phyloP scores from a whole-genome alignment of 306 rosid genomes.

The Bauhinia variegata region DNA sequence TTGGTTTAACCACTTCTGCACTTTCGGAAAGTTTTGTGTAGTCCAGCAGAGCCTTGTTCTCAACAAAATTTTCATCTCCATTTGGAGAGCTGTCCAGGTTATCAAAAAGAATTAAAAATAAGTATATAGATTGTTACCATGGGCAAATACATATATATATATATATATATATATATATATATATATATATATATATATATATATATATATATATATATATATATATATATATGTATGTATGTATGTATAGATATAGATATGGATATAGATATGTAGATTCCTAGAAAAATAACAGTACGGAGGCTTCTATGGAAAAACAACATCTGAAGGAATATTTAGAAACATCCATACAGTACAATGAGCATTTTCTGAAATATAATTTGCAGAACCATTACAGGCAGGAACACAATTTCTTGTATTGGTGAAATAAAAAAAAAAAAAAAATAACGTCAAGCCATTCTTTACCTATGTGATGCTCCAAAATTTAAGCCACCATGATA shows the following conservation, averaged over 20 bases:
- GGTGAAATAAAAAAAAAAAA: slow-evolving; percentile 21
- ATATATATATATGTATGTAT: no score
- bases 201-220: no score
- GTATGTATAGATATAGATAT: no score
- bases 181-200: no score
- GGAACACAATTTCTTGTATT: slow-evolving; percentile 12
- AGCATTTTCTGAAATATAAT: slow-evolving; percentile 23
- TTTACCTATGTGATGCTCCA: slow-evolving; percentile 84
- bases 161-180: no score
- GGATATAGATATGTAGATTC: no score
- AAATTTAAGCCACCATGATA: slow-evolving; percentile 92
- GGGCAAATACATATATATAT: no score
- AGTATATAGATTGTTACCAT: slow-evolving; percentile 15
- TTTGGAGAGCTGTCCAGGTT: slow-evolving; percentile 55
- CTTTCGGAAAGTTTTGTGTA: slow-evolving; percentile 79
- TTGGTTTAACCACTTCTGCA: slow-evolving; percentile 75
- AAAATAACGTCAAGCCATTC: slow-evolving; percentile 14
- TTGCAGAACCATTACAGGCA: not conserved
- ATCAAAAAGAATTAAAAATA: slow-evolving; percentile 18
- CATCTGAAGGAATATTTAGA: slow-evolving; percentile 19
- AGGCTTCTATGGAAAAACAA: not conserved
- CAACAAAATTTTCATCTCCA: slow-evolving; percentile 95
- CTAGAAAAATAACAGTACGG: no score
- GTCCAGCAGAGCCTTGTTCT: slow-evolving; percentile 86
- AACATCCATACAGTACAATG: slow-evolving; percentile 38